A percentile compares a stretch with the other conserved stretches of the same genome.
Conservation (phyloP, 1,139 yeast genomes). For the Geotrichum bryndzae region DNA sequence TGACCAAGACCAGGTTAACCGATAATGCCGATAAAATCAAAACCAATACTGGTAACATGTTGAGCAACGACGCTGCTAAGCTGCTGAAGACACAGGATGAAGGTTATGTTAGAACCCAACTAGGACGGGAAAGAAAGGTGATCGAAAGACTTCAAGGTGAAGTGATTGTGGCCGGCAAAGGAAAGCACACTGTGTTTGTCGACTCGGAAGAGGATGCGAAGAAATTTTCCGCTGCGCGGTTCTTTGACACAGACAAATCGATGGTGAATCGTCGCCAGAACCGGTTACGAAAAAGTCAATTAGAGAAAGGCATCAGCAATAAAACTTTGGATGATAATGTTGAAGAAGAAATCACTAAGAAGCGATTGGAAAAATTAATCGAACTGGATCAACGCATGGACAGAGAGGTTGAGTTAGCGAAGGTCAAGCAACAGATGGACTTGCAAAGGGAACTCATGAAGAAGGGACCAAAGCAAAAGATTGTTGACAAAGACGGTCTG, state of each 20-base stretch:
- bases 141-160: constrained; percentile 55
- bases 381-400: constrained; percentile 44
- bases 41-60: constrained; percentile 19
- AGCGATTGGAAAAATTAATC: constrained; percentile 56
- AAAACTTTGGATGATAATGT: constrained; percentile 31
- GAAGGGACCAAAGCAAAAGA: constrained; percentile 78
- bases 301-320: constrained; percentile 34
- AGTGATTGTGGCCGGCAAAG: constrained; percentile 42
- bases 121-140: constrained; percentile 61
- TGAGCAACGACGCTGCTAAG: constrained; percentile 70
- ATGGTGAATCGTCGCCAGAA: constrained; percentile 64
- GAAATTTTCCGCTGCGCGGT: constrained; percentile 55
- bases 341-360: constrained; percentile 35
- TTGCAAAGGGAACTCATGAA: constrained; percentile 82
- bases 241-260: constrained; percentile 63
- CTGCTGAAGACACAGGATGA: constrained; percentile 84
- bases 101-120: constrained; percentile 72
- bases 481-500: constrained; percentile 53
- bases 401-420: constrained; percentile 58
- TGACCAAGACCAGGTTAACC: constrained; percentile 43
- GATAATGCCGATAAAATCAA: constrained; percentile 13
- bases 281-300: constrained; percentile 58
- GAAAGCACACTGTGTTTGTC: constrained; percentile 83
- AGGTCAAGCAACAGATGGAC: constrained; percentile 68
- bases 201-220: constrained; percentile 53